phyloP scores from a whole-genome alignment of 805 yeast species.

The Saturnispora galanensis region DNA sequence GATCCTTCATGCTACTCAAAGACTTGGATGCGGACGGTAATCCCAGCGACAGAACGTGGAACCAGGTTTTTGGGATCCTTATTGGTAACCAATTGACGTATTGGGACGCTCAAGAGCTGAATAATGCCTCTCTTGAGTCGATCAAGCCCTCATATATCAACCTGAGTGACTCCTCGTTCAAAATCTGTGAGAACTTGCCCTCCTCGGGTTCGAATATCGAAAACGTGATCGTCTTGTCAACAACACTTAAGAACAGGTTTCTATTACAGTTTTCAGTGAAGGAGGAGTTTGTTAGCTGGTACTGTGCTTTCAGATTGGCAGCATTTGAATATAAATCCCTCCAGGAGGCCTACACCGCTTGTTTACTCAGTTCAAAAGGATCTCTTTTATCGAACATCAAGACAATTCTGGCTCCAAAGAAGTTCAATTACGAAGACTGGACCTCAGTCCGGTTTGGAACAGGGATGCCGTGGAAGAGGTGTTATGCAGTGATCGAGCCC shows the following conservation, averaged over 20 bases:
- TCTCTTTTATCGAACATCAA: slow-evolving; percentile 77
- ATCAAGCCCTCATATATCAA: slow-evolving; percentile 71
- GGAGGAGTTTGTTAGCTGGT: slow-evolving; percentile 65
- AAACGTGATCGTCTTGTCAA: slow-evolving; percentile 80
- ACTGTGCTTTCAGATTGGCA: slow-evolving; percentile 71
- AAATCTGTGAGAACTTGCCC: slow-evolving; percentile 58
- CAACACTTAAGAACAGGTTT: slow-evolving; percentile 84
- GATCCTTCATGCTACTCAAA: slow-evolving; percentile 62
- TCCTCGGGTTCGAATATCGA: slow-evolving; percentile 54
- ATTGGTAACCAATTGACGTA: slow-evolving; percentile 87
- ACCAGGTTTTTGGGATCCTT: slow-evolving; percentile 84
- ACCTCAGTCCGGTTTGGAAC: slow-evolving; percentile 89
- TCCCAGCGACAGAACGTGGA: slow-evolving; percentile 79
- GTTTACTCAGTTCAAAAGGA: slow-evolving; percentile 85
- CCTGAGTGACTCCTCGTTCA: slow-evolving; percentile 81
- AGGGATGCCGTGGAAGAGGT: slow-evolving; percentile 96
- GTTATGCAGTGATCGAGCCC: slow-evolving; percentile 83
- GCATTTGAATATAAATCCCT: slow-evolving; percentile 71
- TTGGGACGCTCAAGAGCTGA: slow-evolving; percentile 70
- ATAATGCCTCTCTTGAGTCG: slow-evolving; percentile 20
- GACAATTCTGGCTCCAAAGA: slow-evolving; percentile 74
- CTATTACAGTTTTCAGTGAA: slow-evolving; percentile 66
- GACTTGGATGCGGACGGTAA: slow-evolving; percentile 79
- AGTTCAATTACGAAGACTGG: slow-evolving; percentile 89
- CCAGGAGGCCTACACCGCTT: slow-evolving; percentile 96